These are phyloP conservation scores for Pseudofabraea citricarpa DNA, from an alignment of 2,329 filamentous ascomycete genomes.

Conservation along the genomic window DNA sequence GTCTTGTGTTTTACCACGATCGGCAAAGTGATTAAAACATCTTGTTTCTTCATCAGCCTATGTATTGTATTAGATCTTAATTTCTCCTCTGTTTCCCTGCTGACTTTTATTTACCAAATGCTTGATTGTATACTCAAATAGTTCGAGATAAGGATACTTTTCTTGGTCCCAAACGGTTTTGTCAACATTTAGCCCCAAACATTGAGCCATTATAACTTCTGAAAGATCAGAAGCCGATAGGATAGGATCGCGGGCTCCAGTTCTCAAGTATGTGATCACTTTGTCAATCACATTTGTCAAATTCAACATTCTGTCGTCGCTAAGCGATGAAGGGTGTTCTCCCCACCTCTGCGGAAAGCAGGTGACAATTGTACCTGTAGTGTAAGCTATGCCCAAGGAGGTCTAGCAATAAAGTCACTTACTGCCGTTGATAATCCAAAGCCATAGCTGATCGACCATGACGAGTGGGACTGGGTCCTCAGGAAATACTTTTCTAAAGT, in stretches of 20 bases:
- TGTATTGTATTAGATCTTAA: background rate
- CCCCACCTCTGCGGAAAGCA: conserved; percentile 40
- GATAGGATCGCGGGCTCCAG: background rate
- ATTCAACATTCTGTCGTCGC: background rate
- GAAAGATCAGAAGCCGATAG: background rate
- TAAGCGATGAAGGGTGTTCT: background rate
- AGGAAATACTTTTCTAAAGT: conserved; percentile 4
- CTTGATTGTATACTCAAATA: background rate
- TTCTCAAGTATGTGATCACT: background rate
- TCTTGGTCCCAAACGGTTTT: background rate
- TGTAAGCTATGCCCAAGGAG: background rate
- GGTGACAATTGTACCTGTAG: conserved; percentile 33
- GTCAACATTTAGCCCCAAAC: background rate
- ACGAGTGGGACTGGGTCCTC: conserved; percentile 20
- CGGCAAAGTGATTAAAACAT: background rate
- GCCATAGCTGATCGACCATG: conserved; percentile 40
- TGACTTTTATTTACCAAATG: background rate
- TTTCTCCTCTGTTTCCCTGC: too few relatives aligned
- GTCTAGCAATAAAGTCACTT: too few relatives aligned
- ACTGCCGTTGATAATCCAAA: conserved; percentile 34
- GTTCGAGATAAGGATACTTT: background rate
- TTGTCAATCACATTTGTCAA: background rate
- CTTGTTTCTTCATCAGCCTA: background rate
- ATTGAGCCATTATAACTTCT: background rate
- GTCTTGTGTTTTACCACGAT: background rate